Conservation (phyloP, 2,329 filamentous ascomycete genomes). For the Talaromyces sp. region DNA sequence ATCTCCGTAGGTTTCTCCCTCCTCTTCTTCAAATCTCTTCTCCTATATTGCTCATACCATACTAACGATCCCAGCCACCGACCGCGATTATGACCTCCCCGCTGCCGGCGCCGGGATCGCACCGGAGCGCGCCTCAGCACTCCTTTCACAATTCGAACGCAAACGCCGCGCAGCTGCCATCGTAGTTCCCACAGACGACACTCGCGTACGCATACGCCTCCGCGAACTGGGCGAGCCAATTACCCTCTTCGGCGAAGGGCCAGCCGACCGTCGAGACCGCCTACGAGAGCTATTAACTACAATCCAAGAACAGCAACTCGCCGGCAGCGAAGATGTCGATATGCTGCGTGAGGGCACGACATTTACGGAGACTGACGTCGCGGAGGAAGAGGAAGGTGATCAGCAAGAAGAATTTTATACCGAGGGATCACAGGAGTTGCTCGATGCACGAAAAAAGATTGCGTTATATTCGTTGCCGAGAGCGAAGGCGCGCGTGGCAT, state of each 20-base stretch:
- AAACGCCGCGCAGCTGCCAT: conserved; percentile 86
- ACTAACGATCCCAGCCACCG: conserved; percentile 50
- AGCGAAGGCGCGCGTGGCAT: conserved; percentile 70
- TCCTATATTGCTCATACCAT: conserved; percentile 1
- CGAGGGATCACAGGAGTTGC: conserved; percentile 68
- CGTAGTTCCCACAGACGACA: conserved; percentile 90
- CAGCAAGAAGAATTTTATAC: conserved; percentile 96
- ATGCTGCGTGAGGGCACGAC: conserved; percentile 50
- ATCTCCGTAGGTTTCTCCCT: conserved; percentile 55
- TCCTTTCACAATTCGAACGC: conserved; percentile 83
- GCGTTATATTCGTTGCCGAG: conserved; percentile 79
- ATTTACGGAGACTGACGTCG: conserved; percentile 49
- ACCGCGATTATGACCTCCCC: conserved; percentile 82
- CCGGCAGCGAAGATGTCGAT: conserved; percentile 46
- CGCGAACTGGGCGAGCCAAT: conserved; percentile 89
- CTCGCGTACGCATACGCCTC: conserved; percentile 73
- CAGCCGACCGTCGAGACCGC: conserved; percentile 79
- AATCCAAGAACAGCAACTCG: conserved; percentile 59
- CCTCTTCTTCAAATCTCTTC: not conserved
- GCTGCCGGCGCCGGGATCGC: conserved; percentile 62
- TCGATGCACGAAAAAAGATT: conserved; percentile 74
- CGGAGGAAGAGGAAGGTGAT: conserved; percentile 70
- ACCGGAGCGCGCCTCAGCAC: conserved; percentile 77
- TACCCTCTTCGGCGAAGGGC: conserved; percentile 89
- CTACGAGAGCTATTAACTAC: conserved; percentile 76